These are phyloP conservation scores for Claviceps arundinis DNA, from an alignment of 2,329 filamentous ascomycete species.

Conservation along the genomic window DNA sequence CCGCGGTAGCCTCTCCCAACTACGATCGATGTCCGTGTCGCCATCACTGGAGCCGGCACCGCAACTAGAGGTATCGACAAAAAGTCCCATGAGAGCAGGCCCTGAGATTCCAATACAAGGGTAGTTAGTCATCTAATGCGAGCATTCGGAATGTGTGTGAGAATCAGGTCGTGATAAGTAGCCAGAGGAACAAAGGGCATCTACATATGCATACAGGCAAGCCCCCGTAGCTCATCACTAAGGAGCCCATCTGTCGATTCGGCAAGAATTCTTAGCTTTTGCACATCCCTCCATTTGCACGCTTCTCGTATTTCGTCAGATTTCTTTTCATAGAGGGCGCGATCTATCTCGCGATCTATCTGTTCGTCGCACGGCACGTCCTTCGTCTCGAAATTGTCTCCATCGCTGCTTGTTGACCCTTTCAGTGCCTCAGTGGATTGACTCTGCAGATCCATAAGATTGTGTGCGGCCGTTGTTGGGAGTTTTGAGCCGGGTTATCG, in stretches of 20 bases:
- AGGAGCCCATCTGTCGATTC: constrained; percentile 54
- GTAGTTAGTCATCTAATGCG: background rate
- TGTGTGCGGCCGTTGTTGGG: too few relatives aligned
- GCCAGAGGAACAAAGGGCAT: background rate
- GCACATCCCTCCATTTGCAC: constrained; percentile 44
- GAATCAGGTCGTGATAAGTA: constrained; percentile 3
- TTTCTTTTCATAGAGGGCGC: background rate
- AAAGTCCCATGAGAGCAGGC: constrained; percentile 44
- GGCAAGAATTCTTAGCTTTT: constrained; percentile 43
- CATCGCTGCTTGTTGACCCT: constrained; percentile 1
- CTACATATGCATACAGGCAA: constrained; percentile 51
- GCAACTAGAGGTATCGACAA: background rate
- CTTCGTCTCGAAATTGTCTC: constrained; percentile 2
- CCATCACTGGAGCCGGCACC: background rate
- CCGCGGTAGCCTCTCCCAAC: constrained; percentile 52
- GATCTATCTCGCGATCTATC: constrained; percentile 4
- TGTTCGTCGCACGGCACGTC: constrained; percentile 3
- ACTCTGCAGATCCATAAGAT: constrained; percentile 9
- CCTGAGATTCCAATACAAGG: constrained; percentile 27
- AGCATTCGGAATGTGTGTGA: background rate
- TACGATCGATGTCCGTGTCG: constrained; percentile 4
- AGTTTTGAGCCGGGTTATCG: too few relatives aligned
- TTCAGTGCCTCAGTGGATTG: constrained; percentile 3
- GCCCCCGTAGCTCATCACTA: constrained; percentile 52
- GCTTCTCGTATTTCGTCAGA: constrained; percentile 31